Evolutionary conservation across 768 basidiomycete species (phyloP), one percentile per base, ranked within the genome.

Genomic region (Sarcodon aspratus): DNA sequence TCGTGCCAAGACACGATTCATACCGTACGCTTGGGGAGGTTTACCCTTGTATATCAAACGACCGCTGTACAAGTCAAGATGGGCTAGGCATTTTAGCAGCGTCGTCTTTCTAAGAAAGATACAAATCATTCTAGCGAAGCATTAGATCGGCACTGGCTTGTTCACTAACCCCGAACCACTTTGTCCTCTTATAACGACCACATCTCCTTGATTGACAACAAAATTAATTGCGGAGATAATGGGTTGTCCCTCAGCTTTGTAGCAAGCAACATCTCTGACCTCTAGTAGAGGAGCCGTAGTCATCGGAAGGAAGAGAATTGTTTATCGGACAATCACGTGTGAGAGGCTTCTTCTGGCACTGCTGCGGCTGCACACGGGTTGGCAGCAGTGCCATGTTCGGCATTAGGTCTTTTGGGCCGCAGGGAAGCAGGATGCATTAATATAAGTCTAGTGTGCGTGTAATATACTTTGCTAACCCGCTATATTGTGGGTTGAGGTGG

Each of bases 41-140:
- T 74, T 77, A 63, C 84, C 89, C 58, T 71, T 68, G 57, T 82
- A 81, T 11, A 75, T 53, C 31, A 88, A 70, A 42, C 76, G 69
- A 2, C 91, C 83, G 7, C 72, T 66, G 58, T 88, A 86, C 6
- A 85, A 61, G 49, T 78, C 79, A 33, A 94, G 68, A 64, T 93
- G 84, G 31, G 89, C 80, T 18, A 94, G 70, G 57, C 86, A 91
- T 63, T 92, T 94, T 42, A 94, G 63, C 46, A 95, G 65, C 0
- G 90, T 91, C 1, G 82, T 80, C 61, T 85, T 85, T 46, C 70
- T 71, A 42, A n/a, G 34, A 31, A 40, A 7, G 17, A 33, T 49
- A 32, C 1, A 31, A 36, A 44, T 43, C 34, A 31, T 0, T 35
- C 31, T 17, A 17, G 15, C 34, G 27, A 13, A 10, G 13, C 15